Evolutionary conservation across 179 eudicot genomes (phyloP).

Genomic region (Carnegiea gigantea): DNA sequence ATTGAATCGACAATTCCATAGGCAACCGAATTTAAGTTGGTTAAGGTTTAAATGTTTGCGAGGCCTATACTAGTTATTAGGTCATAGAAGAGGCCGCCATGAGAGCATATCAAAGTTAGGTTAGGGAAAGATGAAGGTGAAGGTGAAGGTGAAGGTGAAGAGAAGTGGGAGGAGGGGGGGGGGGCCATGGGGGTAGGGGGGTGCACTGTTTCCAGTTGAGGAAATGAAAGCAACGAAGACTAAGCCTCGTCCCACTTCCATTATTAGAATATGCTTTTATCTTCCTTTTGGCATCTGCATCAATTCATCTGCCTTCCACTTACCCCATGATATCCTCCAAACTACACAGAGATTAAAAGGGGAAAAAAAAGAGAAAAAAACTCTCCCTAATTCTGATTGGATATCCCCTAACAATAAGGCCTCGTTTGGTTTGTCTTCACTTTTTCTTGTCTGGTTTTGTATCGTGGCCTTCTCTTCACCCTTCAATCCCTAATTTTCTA

Average conservation of each 20-base stretch:
- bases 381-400: neutral
- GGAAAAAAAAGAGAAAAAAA: no score
- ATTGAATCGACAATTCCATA: no score
- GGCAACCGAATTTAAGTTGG: no score
- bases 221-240: neutral
- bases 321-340: no score
- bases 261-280: neutral
- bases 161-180: no score
- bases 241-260: neutral
- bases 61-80: no score
- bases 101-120: no score
- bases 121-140: no score
- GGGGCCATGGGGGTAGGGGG: neutral
- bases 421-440: neutral
- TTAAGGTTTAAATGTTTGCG: no score
- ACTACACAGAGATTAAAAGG: neutral
- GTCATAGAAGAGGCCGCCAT: no score
- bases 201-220: constrained; percentile 3
- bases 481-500: neutral
- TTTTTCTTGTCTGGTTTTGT: neutral
- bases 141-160: no score
- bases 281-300: neutral
- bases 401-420: neutral
- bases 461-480: constrained; percentile 3
- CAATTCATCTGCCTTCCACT: neutral